phyloP scores from a whole-genome alignment of 2,329 filamentous ascomycete species.

The Pyrenochaeta sp. region DNA sequence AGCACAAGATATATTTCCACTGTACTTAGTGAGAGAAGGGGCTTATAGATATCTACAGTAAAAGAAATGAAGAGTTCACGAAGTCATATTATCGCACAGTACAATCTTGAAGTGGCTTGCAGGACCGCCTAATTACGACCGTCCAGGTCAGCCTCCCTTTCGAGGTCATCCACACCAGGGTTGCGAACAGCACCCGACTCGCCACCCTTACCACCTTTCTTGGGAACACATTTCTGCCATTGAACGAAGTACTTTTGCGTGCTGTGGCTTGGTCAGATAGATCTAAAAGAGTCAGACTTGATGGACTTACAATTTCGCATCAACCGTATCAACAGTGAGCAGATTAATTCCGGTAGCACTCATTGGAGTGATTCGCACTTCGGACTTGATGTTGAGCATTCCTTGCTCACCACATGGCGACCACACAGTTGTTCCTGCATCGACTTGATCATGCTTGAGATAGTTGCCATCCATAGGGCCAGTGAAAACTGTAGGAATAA shows the following conservation, averaged over 20 bases:
- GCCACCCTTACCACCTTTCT: not conserved
- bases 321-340: slow-evolving; percentile 52
- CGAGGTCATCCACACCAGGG: not conserved
- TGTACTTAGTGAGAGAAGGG: no score
- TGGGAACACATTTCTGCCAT: slow-evolving; percentile 42
- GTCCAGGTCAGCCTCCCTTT: not conserved
- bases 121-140: not conserved
- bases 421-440: slow-evolving; percentile 53
- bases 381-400: slow-evolving; percentile 59
- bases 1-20: no score
- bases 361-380: slow-evolving; percentile 46
- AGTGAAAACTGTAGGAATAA: slow-evolving; percentile 42
- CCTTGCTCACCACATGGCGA: slow-evolving; percentile 56
- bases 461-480: slow-evolving; percentile 31
- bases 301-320: slow-evolving; percentile 45
- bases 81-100: not conserved
- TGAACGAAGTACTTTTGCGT: slow-evolving; percentile 43
- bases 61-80: no score
- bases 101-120: not conserved
- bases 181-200: not conserved
- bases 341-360: slow-evolving; percentile 37
- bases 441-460: slow-evolving; percentile 39
- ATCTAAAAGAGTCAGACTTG: not conserved
- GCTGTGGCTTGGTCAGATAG: slow-evolving; percentile 48
- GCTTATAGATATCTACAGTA: no score